Conservation (phyloP, 2,329 filamentous ascomycete species). For the Cladophialophora psammophila region DNA sequence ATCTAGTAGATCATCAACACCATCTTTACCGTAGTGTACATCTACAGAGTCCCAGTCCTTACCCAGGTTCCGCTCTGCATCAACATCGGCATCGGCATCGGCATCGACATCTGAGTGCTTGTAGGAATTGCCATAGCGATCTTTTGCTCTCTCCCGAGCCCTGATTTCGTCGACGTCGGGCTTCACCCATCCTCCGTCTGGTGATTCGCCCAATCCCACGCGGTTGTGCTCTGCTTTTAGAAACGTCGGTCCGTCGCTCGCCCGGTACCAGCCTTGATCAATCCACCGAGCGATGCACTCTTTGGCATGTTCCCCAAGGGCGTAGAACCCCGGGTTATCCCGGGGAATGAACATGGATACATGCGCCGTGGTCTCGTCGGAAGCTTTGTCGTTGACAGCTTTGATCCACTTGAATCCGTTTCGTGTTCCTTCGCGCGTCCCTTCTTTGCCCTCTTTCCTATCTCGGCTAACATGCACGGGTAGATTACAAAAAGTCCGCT, state of each 20-base stretch:
- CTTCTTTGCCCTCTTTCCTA: constrained; percentile 40
- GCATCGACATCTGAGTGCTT: constrained; percentile 12
- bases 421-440: constrained; percentile 34
- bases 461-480: constrained; percentile 53
- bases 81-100: background rate
- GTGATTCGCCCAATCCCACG: constrained; percentile 30
- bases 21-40: constrained; percentile 16
- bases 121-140: constrained; percentile 23
- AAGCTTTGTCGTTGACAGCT: constrained; percentile 78
- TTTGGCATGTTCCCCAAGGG: constrained; percentile 49
- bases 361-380: constrained; percentile 82
- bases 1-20: constrained; percentile 26
- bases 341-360: constrained; percentile 59
- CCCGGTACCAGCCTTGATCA: constrained; percentile 40
- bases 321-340: constrained; percentile 55
- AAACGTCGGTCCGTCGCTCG: constrained; percentile 36
- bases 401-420: constrained; percentile 68
- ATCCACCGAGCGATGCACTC: constrained; percentile 50
- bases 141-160: constrained; percentile 33
- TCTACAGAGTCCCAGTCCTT: constrained; percentile 37
- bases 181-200: constrained; percentile 38
- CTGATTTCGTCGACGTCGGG: constrained; percentile 38
- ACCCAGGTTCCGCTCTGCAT: constrained; percentile 22
- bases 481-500: constrained; percentile 88
- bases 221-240: constrained; percentile 23